Evolutionary conservation across 139 green algal species (phyloP).

Genomic region (Eudorina sp.): DNA sequence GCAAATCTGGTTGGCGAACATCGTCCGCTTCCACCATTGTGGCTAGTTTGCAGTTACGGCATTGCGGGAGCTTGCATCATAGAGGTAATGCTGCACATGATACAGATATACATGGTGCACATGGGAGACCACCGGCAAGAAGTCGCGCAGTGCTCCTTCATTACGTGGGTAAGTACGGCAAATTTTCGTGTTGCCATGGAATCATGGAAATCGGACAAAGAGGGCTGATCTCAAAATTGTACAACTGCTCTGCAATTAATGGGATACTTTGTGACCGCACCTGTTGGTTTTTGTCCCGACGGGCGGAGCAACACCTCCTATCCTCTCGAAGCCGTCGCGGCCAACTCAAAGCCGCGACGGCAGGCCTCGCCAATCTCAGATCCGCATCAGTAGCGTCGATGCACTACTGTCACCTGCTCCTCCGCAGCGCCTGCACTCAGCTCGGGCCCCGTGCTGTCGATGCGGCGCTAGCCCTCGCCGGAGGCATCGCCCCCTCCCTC

Average conservation of each 20-base stretch:
- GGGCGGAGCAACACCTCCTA: constrained; percentile 14
- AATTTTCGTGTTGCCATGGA: background rate
- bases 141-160: background rate
- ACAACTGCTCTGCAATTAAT: background rate
- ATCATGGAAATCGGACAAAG: background rate
- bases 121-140: background rate
- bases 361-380: background rate
- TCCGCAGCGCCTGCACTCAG: background rate
- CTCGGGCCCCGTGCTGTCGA: background rate
- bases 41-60: background rate
- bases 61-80: no score
- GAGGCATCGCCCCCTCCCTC: background rate
- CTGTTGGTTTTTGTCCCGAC: background rate
- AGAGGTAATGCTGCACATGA: background rate
- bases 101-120: background rate
- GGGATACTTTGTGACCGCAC: background rate
- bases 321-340: constrained; percentile 25
- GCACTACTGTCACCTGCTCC: background rate
- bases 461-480: background rate
- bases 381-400: background rate
- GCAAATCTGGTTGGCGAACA: constrained; percentile 2
- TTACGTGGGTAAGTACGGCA: no score
- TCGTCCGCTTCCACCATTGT: background rate
- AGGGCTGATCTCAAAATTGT: background rate
- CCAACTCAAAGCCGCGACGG: constrained; percentile 18